Evolutionary conservation across 108 stramenopile species (phyloP), one percentile per base, ranked within the genome.

Genomic region (Pinguiococcus pyrenoidosus): DNA sequence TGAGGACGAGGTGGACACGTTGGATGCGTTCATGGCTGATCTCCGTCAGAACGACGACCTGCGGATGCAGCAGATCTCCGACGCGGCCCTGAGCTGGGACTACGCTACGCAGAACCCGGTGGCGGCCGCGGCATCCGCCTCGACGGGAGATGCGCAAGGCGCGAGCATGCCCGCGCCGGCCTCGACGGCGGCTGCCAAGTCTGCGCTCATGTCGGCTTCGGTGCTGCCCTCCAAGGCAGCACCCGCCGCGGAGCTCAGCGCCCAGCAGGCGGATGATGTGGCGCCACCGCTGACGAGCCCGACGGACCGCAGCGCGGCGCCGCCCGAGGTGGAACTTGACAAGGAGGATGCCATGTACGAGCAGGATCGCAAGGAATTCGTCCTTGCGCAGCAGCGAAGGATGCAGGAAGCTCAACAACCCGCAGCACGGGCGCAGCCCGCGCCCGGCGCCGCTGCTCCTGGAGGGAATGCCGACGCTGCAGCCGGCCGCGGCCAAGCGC

Each of bases 1-100:
- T 22, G 62, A 53, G 3, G 62, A 59, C 23, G 61, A 54, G 4
- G 56, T 10, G 18, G 69, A 71, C 28, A 62, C 69, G 22, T 44
- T 71, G 6, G 69, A 71, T n/a, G 66, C 69, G 0, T 71, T 68
- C 48, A 71, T 71, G 69, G 35, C 50, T 12, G 26, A 2, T 2
- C 59, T 68, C 24, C 27, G 52, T 13, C 37, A 37, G 1, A 47
- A 12, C 34, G 58, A 13, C n/a, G 47, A 28, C 33, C 24, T 59
- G 36, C 13, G 22, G 14, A 38, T 2, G 4, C 54, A 66, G 54
- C 46, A 66, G 17, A 54, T 3, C 42, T 40, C 50, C 29, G 53
- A 44, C 18, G 43, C 62, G 10, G 58, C 48, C 10, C 46, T 53
- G 8, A n/a, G n/a, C n/a, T n/a, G n/a, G n/a, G n/a, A n/a, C n/a